Evolutionary conservation across 805 yeast genomes (phyloP).

Genomic region (Spathaspora passalidarum): DNA sequence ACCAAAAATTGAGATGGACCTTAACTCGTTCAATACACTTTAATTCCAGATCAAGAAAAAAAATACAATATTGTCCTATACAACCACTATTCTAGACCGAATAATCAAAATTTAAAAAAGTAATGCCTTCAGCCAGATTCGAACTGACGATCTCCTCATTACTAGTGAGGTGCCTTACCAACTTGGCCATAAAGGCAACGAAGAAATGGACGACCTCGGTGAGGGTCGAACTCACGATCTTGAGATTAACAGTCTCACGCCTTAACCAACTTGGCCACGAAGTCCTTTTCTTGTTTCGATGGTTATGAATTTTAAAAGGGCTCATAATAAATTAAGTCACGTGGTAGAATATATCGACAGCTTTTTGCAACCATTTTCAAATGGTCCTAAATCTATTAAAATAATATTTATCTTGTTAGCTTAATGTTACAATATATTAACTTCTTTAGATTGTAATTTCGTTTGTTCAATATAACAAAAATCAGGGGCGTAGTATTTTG

Average conservation of each 20-base stretch:
- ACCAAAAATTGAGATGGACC: background rate
- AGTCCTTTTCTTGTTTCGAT: conserved; percentile 2
- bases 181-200: conserved; percentile 18
- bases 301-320: background rate
- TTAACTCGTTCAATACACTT: no score
- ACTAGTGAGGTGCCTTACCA: conserved; percentile 15
- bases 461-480: no score
- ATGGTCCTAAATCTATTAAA: no score
- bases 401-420: no score
- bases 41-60: background rate
- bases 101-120: conserved; percentile 4
- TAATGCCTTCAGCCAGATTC: conserved; percentile 11
- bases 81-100: background rate
- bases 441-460: no score
- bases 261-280: conserved; percentile 9
- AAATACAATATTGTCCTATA: background rate
- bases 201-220: conserved; percentile 4
- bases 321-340: no score
- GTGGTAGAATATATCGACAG: no score
- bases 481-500: no score
- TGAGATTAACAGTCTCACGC: conserved; percentile 8
- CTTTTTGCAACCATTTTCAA: no score
- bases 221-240: conserved; percentile 7
- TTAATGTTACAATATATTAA: no score
- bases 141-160: conserved; percentile 14